These are phyloP conservation scores for Tulasnella sp. DNA, from an alignment of 768 basidiomycete species.

Conservation along the genomic window DNA sequence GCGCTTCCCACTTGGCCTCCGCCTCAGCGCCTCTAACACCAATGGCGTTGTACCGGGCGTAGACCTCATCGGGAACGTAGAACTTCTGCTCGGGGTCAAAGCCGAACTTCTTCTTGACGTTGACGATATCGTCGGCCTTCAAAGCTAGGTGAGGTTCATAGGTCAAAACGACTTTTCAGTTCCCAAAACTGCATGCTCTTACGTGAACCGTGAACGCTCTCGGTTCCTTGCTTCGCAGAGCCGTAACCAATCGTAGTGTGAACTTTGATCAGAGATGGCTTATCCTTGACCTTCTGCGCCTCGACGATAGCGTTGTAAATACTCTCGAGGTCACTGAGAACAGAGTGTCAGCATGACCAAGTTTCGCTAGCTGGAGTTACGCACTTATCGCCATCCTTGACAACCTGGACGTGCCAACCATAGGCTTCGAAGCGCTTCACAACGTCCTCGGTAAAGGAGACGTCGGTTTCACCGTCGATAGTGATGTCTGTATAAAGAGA, in stretches of 20 bases:
- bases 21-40: slow-evolving; percentile 69
- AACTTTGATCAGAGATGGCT: slow-evolving; percentile 83
- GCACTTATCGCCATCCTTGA: slow-evolving; percentile 74
- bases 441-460: slow-evolving; percentile 93
- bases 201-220: slow-evolving; percentile 93
- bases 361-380: neutral
- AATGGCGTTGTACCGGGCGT: slow-evolving; percentile 61
- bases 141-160: slow-evolving; percentile 53
- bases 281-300: slow-evolving; percentile 68
- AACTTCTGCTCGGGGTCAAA: slow-evolving; percentile 77
- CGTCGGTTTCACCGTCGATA: slow-evolving; percentile 89
- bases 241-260: slow-evolving; percentile 92
- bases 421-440: slow-evolving; percentile 83
- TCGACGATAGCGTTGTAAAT: slow-evolving; percentile 77
- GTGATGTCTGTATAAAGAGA: slow-evolving; percentile 67
- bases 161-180: neutral
- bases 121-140: slow-evolving; percentile 83
- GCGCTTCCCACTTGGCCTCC: slow-evolving; percentile 69
- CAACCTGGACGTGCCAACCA: slow-evolving; percentile 89
- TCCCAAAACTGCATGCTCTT: slow-evolving; percentile 40
- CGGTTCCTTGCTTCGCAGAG: slow-evolving; percentile 88
- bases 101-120: slow-evolving; percentile 79
- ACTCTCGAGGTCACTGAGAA: slow-evolving; percentile 62
- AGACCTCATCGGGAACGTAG: slow-evolving; percentile 68
- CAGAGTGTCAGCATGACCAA: neutral